Evolutionary conservation across 2,329 filamentous ascomycete species (phyloP).

Genomic region (Dactylellina parvicollis): DNA sequence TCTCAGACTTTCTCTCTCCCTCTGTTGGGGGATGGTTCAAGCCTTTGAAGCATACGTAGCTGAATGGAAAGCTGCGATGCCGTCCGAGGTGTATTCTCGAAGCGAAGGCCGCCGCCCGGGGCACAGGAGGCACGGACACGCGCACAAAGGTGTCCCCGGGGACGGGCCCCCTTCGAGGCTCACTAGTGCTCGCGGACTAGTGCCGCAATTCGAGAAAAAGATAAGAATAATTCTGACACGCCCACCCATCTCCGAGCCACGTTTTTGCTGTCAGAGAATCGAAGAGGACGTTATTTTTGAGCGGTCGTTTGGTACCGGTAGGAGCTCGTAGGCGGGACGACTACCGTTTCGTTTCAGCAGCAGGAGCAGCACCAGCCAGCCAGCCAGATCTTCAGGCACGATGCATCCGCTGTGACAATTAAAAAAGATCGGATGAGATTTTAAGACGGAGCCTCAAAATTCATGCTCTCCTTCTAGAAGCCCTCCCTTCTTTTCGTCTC

Average conservation of each 20-base stretch:
- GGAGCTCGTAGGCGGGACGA: slow-evolving; percentile 53
- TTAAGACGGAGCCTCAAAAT: slow-evolving; percentile 22
- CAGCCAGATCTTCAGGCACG: slow-evolving; percentile 47
- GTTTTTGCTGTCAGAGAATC: slow-evolving; percentile 35
- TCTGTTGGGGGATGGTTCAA: slow-evolving; percentile 14
- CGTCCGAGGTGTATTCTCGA: neutral
- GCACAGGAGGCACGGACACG: neutral
- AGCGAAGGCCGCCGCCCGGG: neutral
- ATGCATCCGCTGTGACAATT: slow-evolving; percentile 30
- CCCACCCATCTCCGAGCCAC: slow-evolving; percentile 47
- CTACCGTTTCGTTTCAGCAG: slow-evolving; percentile 53
- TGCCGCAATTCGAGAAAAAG: slow-evolving; percentile 38
- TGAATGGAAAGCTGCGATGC: slow-evolving; percentile 1
- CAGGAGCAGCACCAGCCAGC: no score
- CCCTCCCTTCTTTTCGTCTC: no score
- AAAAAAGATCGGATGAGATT: slow-evolving; percentile 52
- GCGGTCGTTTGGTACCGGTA: slow-evolving; percentile 49
- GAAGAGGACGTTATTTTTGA: slow-evolving; percentile 38
- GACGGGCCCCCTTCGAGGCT: slow-evolving; percentile 16
- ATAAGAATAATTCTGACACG: slow-evolving; percentile 50
- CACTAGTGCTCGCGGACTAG: no score
- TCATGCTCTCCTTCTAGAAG: slow-evolving; percentile 40
- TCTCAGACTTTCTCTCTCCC: no score
- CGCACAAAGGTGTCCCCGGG: neutral
- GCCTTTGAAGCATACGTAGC: slow-evolving; percentile 31